Evolutionary conservation across 805 yeast species (phyloP).

Genomic region (Hanseniaspora mollemarum): DNA sequence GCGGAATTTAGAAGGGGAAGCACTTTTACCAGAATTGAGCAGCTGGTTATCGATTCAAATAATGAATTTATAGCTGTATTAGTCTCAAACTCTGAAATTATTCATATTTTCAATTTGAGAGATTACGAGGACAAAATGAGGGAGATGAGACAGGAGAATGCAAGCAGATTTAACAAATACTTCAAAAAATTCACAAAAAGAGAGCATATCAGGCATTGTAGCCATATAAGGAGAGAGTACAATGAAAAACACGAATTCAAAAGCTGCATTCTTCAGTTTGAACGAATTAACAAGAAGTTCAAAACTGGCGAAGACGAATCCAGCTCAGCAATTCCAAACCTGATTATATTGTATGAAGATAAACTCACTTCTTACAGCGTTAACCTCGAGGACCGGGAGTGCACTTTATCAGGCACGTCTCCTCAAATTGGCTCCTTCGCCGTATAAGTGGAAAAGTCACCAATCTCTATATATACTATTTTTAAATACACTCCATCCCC

Average conservation of each 20-base stretch:
- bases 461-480: no score
- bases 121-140: conserved; percentile 25
- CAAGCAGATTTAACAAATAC: conserved; percentile 11
- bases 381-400: background rate
- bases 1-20: conserved; percentile 63
- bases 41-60: conserved; percentile 53
- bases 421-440: background rate
- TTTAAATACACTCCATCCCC: no score
- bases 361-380: background rate
- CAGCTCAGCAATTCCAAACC: background rate
- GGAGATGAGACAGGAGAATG: background rate
- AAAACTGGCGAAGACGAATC: background rate
- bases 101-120: conserved; percentile 70
- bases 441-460: background rate
- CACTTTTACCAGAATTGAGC: conserved; percentile 59
- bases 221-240: conserved; percentile 7
- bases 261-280: conserved; percentile 8
- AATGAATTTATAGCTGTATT: conserved; percentile 55
- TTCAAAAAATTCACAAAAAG: conserved; percentile 13
- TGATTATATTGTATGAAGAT: conserved; percentile 2
- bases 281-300: conserved; percentile 12
- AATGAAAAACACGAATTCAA: background rate
- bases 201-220: conserved; percentile 10
- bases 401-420: background rate
- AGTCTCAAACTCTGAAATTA: conserved; percentile 73